Percentiles rank a stretch among this genome's conserved stretches.
Evolutionary conservation across 2,329 filamentous ascomycete genomes (phyloP).

Genomic region (Purpureocillium takamizusanense): DNA sequence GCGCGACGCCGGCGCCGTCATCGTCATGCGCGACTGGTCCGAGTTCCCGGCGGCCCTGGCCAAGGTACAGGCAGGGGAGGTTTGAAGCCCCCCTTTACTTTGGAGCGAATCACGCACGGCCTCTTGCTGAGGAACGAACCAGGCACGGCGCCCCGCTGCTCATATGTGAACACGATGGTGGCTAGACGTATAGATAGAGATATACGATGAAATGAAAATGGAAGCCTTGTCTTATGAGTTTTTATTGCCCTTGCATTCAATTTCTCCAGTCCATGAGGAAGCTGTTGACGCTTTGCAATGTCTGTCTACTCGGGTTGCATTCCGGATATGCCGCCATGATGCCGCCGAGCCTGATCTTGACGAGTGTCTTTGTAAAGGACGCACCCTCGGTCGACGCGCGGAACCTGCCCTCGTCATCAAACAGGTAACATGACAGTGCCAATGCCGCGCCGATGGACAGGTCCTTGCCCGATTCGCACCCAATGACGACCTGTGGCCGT

Average conservation of each 20-base stretch:
- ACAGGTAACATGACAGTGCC: constrained; percentile 65
- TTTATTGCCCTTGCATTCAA: constrained; percentile 8
- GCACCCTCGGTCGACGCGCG: constrained; percentile 13
- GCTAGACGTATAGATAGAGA: constrained; percentile 8
- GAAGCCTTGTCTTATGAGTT: constrained; percentile 6
- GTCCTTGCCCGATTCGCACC: constrained; percentile 72
- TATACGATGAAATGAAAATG: constrained; percentile 13
- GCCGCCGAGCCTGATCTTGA: constrained; percentile 70
- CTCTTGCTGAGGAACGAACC: too few species aligned
- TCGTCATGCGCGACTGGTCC: constrained; percentile 53
- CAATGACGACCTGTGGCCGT: constrained; percentile 39
- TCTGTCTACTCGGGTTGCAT: constrained; percentile 75
- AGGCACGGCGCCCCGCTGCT: too few species aligned
- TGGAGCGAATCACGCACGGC: background rate
- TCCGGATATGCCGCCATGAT: constrained; percentile 72
- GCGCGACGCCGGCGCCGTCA: constrained; percentile 49
- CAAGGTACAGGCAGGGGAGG: constrained; percentile 33
- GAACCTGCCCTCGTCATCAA: constrained; percentile 51
- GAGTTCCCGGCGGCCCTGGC: constrained; percentile 41
- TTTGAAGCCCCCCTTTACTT: constrained; percentile 12
- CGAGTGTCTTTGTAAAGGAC: constrained; percentile 61
- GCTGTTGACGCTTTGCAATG: constrained; percentile 84
- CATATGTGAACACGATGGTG: background rate
- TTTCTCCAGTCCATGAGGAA: constrained; percentile 61
- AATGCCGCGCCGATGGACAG: constrained; percentile 71